phyloP scores from a whole-genome alignment of 2,329 filamentous ascomycete species.

The Pleoardoris graminearum region DNA sequence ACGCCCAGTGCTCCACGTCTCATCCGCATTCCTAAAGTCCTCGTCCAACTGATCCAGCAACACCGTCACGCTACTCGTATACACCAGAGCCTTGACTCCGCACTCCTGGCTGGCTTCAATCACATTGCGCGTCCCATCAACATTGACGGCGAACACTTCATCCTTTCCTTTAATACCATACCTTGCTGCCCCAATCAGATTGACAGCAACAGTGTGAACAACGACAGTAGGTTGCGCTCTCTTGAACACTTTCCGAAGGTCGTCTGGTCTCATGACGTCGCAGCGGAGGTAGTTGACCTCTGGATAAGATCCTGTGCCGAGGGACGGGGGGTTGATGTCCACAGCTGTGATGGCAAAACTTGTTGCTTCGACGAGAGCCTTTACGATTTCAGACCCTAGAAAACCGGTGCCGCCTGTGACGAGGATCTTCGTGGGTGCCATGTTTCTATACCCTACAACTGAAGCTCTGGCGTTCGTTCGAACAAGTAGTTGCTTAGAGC shows the following conservation, averaged over 20 bases:
- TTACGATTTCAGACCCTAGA: slow-evolving; percentile 48
- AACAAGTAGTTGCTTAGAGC: no score
- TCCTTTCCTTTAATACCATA: slow-evolving; percentile 46
- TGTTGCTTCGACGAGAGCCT: slow-evolving; percentile 43
- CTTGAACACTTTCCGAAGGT: slow-evolving; percentile 55
- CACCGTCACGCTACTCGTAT: slow-evolving; percentile 87
- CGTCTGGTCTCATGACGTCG: slow-evolving; percentile 45
- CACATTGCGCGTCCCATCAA: slow-evolving; percentile 79
- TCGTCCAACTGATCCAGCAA: slow-evolving; percentile 74
- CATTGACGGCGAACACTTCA: slow-evolving; percentile 80
- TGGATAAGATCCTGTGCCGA: slow-evolving; percentile 31
- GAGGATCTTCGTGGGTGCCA: slow-evolving; percentile 41
- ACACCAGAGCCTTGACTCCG: slow-evolving; percentile 81
- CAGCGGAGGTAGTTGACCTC: slow-evolving; percentile 42
- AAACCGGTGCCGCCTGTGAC: slow-evolving; percentile 56
- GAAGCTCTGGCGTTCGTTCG: no score
- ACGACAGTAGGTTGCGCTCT: slow-evolving; percentile 77
- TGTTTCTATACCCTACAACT: no score
- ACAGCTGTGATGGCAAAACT: slow-evolving; percentile 47
- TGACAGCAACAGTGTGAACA: slow-evolving; percentile 77
- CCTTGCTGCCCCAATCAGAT: slow-evolving; percentile 43
- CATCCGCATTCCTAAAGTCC: slow-evolving; percentile 83
- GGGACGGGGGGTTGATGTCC: slow-evolving; percentile 42
- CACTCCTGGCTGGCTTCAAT: slow-evolving; percentile 70
- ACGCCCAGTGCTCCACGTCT: slow-evolving; percentile 75